These are phyloP conservation scores for Austroboletus festivus DNA, from an alignment of 768 basidiomycete species.

Conservation along the genomic window DNA sequence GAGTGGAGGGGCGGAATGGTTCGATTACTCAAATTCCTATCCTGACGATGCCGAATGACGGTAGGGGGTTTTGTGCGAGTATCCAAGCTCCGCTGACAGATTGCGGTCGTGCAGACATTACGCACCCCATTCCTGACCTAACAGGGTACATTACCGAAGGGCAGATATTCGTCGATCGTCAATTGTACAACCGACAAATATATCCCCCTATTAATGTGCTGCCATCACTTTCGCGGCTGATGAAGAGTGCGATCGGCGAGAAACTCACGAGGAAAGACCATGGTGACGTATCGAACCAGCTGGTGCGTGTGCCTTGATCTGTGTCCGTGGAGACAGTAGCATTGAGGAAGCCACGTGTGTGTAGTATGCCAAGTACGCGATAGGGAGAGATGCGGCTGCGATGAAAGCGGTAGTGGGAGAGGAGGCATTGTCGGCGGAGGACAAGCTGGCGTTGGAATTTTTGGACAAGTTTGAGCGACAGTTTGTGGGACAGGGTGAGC, in stretches of 20 bases:
- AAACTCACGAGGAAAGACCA: conserved; percentile 97
- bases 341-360: conserved; percentile 32
- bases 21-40: conserved; percentile 99
- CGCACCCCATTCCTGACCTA: conserved; percentile 99
- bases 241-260: conserved; percentile 99
- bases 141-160: conserved; percentile 99
- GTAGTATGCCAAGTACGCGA: conserved; percentile 97
- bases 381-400: conserved; percentile 92
- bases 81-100: conserved; percentile 24
- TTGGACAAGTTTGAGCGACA: conserved; percentile 96
- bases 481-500: conserved; percentile 92
- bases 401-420: conserved; percentile 99
- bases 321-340: conserved; percentile 2
- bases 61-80: conserved; percentile 43
- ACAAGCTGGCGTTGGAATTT: conserved; percentile 96
- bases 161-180: conserved; percentile 97
- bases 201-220: conserved; percentile 99
- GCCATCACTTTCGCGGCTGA: conserved; percentile 95
- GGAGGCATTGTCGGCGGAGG: conserved; percentile 91
- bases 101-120: conserved; percentile 71
- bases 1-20: conserved; percentile 95
- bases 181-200: conserved; percentile 94
- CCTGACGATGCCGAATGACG: conserved; percentile 99
- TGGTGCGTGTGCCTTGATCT: conserved; percentile 54
- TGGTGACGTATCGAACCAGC: conserved; percentile 97